phyloP scores from a whole-genome alignment of 768 basidiomycete species.

The Tulasnella sp. region DNA sequence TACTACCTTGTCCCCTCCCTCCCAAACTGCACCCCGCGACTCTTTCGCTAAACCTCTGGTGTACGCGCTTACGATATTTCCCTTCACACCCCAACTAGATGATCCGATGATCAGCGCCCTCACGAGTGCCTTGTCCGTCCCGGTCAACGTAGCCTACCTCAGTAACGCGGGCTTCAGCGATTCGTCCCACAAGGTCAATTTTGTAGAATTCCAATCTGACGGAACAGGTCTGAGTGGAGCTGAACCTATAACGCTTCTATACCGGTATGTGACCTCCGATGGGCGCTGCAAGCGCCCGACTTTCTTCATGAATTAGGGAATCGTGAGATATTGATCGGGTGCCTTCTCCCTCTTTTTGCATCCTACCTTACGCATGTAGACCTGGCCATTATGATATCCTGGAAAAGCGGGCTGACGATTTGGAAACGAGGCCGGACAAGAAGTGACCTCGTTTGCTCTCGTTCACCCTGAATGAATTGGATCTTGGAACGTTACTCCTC shows the following conservation, averaged over 20 bases:
- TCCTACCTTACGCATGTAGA: slow-evolving; percentile 46
- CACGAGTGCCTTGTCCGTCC: slow-evolving; percentile 64
- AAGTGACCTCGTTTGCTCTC: neutral
- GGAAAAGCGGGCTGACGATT: slow-evolving; percentile 34
- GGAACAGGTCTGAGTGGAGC: slow-evolving; percentile 45
- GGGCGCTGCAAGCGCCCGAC: slow-evolving; percentile 21
- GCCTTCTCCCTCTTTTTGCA: too few relatives aligned
- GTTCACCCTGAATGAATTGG: neutral
- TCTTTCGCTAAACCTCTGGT: neutral
- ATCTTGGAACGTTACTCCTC: neutral
- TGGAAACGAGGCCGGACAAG: neutral
- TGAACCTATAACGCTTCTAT: slow-evolving; percentile 68
- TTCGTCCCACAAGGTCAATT: slow-evolving; percentile 54
- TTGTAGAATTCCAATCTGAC: slow-evolving; percentile 63
- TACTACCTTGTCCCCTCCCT: too few relatives aligned
- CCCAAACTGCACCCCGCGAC: neutral
- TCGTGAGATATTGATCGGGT: too few relatives aligned
- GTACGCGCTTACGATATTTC: too few relatives aligned
- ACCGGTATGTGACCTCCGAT: slow-evolving; percentile 60
- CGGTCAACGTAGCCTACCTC: slow-evolving; percentile 77
- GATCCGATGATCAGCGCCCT: slow-evolving; percentile 83
- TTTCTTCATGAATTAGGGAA: neutral
- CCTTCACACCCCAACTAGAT: slow-evolving; percentile 51
- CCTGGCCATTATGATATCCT: slow-evolving; percentile 91
- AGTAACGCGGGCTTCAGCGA: slow-evolving; percentile 55